Evolutionary conservation across 2,329 filamentous ascomycete species (phyloP).

Genomic region (Fusarium illudens): DNA sequence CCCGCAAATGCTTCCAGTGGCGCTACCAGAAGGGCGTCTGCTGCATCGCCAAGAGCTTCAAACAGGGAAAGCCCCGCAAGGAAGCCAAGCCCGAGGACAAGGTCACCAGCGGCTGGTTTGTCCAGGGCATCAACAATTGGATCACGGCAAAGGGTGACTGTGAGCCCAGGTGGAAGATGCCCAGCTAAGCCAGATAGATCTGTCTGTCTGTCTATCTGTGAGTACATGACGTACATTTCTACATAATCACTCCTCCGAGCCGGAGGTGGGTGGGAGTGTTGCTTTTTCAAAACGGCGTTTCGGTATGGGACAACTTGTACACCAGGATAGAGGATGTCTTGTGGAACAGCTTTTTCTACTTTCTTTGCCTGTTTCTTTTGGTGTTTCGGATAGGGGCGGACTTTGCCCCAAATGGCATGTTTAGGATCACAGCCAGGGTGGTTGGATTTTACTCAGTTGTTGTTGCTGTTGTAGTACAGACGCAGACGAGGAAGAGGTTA

Average conservation of each 20-base stretch:
- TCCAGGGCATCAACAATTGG: conserved; percentile 58
- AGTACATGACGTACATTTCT: conserved; percentile 2
- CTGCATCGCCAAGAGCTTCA: conserved; percentile 55
- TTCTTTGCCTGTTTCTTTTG: not conserved
- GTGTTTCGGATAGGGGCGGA: conserved; percentile 10
- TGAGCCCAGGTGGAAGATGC: conserved; percentile 51
- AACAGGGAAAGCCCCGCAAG: conserved; percentile 51
- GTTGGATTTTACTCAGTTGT: conserved; percentile 1
- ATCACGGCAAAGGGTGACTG: conserved; percentile 56
- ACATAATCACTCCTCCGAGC: not conserved
- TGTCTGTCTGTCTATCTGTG: not conserved
- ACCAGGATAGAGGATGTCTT: conserved; percentile 30
- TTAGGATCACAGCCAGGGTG: conserved; percentile 6
- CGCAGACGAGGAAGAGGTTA: not conserved
- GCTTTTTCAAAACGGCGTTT: conserved; percentile 24
- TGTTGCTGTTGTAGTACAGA: conserved; percentile 4
- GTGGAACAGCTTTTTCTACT: not conserved
- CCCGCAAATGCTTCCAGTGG: conserved; percentile 57
- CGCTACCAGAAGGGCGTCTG: conserved; percentile 55
- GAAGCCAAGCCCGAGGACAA: conserved; percentile 45
- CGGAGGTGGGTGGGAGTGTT: conserved; percentile 5
- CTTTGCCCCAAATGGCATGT: conserved; percentile 10
- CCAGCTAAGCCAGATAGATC: conserved; percentile 30
- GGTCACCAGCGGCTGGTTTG: conserved; percentile 57
- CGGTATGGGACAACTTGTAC: conserved; percentile 17